These are phyloP conservation scores for Penicillium sp. DNA, from an alignment of 2,329 filamentous ascomycete genomes.

Conservation along the genomic window DNA sequence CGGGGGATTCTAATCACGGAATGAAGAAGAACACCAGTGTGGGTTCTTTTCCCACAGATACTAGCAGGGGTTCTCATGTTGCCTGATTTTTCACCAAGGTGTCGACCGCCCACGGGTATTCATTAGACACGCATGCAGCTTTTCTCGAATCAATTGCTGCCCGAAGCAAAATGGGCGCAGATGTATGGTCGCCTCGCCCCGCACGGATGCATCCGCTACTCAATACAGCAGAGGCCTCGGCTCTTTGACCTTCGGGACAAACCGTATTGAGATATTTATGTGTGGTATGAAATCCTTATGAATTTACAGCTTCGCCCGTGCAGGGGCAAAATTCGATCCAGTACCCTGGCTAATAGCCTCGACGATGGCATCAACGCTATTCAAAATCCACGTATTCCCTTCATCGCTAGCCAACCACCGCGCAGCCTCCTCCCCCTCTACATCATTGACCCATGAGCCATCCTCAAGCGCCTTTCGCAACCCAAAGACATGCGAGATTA, in stretches of 20 bases:
- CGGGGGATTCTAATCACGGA: neutral
- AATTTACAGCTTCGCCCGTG: constrained; percentile 32
- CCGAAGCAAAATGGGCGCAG: neutral
- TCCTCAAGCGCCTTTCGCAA: constrained; percentile 72
- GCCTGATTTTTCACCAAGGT: neutral
- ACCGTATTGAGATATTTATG: neutral
- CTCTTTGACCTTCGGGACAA: neutral
- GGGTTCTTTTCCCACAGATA: neutral
- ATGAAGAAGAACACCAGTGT: neutral
- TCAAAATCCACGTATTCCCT: constrained; percentile 63
- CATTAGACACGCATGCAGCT: neutral
- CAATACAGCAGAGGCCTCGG: neutral
- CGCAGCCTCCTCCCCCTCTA: constrained; percentile 52
- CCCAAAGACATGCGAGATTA: constrained; percentile 77
- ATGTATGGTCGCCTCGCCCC: neutral
- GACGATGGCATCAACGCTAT: constrained; percentile 61
- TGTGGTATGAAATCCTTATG: neutral
- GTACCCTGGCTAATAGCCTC: constrained; percentile 46
- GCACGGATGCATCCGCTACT: neutral
- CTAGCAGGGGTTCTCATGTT: neutral
- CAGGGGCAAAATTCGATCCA: constrained; percentile 58
- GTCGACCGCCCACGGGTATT: neutral
- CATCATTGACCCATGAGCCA: constrained; percentile 42
- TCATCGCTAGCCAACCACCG: constrained; percentile 64
- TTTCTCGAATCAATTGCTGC: neutral